Base-by-base conservation (phyloP, 1,284 basidiomycete genomes). In the Lignosus rhinocerotis region DNA sequence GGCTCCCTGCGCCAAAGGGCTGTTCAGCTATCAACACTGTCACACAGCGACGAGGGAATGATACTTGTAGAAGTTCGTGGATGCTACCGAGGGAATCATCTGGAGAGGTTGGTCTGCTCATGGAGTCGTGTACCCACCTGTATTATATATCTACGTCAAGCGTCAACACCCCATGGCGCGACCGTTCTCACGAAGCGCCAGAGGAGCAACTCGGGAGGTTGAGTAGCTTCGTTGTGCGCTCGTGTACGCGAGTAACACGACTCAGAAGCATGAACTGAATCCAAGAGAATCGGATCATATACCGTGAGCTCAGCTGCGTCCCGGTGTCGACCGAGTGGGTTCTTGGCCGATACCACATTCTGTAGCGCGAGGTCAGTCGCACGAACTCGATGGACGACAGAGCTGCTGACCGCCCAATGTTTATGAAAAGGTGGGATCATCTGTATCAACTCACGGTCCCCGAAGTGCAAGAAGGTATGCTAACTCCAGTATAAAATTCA, bases 1-100 rank as follows among this genome's bases (percentile, higher is more conserved):
- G 87, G 86, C 62, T 80, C 78, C 72, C 82, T 85, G 56, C 10
- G 16, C 1, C 5, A 8, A 39, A 19, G 12, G 11, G 7, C 36
- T 39, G 36, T 45, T 3, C 14, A 34, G 44, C 19, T 43, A 12
- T 1, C 33, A 19, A 25, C 10, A 42, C 10, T n/a, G 1, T 11
- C n/a, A n/a, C n/a, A 2, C 38, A 17, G n/a, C 3, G 9, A 16
- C 11, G 14, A 6, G 7, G 11, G 16, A 16, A 42, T 42, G 38
- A 25, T 41, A 51, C 55, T 51, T 56, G 34, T 56, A 56, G 33
- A 56, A 56, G n/a, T 17, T 51, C n/a, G 42, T 56, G 0, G 55
- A 39, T 16, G 55, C 30, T 17, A 34, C 34, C 19, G 42, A 48
- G 8, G 55, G 55, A 16, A 56, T 44, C 55, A 56, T 56, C 34